These are phyloP conservation scores for Rosa lucieae DNA, from an alignment of 306 rosid species.

Conservation along the genomic window DNA sequence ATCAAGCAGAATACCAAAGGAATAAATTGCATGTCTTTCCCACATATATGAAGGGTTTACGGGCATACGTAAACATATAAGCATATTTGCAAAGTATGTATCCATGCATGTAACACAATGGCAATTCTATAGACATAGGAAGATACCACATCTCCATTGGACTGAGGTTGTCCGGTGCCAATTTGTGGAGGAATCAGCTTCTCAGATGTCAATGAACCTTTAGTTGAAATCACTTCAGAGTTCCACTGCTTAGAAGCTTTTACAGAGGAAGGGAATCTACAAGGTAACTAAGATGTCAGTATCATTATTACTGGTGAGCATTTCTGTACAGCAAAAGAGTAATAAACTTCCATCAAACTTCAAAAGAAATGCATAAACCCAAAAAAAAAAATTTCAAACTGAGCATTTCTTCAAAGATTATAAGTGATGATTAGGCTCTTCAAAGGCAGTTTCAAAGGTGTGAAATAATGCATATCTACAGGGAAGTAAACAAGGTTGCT, in stretches of 20 bases:
- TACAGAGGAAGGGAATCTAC: conserved; percentile 65
- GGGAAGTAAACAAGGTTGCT: too few relatives aligned
- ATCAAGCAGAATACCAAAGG: conserved; percentile 11
- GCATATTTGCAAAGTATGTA: neutral
- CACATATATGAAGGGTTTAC: neutral
- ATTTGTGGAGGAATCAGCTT: conserved; percentile 41
- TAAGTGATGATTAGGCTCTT: neutral
- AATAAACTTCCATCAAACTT: neutral
- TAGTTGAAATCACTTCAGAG: conserved; percentile 54
- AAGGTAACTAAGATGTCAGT: conserved; percentile 19
- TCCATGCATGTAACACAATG: neutral
- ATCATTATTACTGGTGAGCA: conserved; percentile 11
- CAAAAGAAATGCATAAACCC: conserved; percentile 4
- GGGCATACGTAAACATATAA: neutral
- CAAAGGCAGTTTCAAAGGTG: too few relatives aligned
- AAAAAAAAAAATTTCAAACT: conserved; percentile 14
- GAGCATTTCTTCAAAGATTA: neutral
- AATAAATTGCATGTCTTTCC: too few relatives aligned
- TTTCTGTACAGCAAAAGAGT: conserved; percentile 17
- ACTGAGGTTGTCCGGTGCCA: conserved; percentile 49
- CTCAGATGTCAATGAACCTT: conserved; percentile 60
- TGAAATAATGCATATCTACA: too few relatives aligned
- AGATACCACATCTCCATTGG: conserved; percentile 66
- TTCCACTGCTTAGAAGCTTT: conserved; percentile 55
- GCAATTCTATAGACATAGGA: neutral